Evolutionary conservation across 345 rosid genomes (phyloP).

Genomic region (Hirschfeldia incana): DNA sequence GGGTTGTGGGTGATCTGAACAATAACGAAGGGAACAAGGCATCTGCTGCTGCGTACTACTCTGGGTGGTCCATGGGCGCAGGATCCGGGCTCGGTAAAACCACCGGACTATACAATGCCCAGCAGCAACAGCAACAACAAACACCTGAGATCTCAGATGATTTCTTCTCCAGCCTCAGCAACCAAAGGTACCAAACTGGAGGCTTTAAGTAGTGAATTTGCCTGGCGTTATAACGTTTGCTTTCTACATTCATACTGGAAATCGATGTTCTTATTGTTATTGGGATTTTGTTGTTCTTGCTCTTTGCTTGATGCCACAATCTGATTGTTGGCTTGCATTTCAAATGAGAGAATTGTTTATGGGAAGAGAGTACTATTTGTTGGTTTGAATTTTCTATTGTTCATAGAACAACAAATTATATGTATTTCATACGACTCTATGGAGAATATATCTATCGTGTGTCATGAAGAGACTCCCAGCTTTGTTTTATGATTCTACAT

Average conservation of each 20-base stretch:
- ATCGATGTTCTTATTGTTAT: background rate
- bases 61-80: slow-evolving; percentile 91
- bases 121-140: slow-evolving; percentile 36
- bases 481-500: background rate
- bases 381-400: slow-evolving; percentile 19
- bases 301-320: slow-evolving; percentile 26
- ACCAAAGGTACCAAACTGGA: slow-evolving; percentile 66
- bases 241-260: slow-evolving; percentile 18
- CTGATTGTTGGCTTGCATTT: slow-evolving; percentile 33
- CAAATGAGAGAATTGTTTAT: slow-evolving; percentile 15
- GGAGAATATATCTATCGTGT: slow-evolving; percentile 2
- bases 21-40: slow-evolving; percentile 71
- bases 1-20: slow-evolving; percentile 69
- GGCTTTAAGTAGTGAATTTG: slow-evolving; percentile 54
- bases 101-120: slow-evolving; percentile 52
- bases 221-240: slow-evolving; percentile 17
- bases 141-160: slow-evolving; percentile 48
- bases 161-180: slow-evolving; percentile 64
- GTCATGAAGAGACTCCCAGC: slow-evolving; percentile 16
- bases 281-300: slow-evolving; percentile 20
- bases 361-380: slow-evolving; percentile 18
- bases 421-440: slow-evolving; percentile 9
- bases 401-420: slow-evolving; percentile 10
- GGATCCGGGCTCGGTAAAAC: slow-evolving; percentile 79
- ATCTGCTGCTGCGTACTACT: slow-evolving; percentile 58